Evolutionary conservation across 257 asterid genomes (phyloP).

Genomic region (Nicotiana noctiflora): DNA sequence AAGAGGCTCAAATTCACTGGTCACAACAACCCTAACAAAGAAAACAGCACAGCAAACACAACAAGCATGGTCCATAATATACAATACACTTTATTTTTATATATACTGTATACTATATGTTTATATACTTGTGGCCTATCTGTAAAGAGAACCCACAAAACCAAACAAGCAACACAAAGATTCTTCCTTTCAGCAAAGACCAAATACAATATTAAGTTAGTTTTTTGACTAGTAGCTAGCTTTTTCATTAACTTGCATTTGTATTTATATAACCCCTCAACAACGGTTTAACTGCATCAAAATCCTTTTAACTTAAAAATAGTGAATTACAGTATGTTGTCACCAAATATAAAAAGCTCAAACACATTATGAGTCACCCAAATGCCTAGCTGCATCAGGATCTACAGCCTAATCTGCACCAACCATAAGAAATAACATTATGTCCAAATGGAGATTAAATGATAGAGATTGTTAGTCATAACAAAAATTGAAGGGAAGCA

Average conservation of each 20-base stretch:
- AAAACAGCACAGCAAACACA: slow-evolving; percentile 6
- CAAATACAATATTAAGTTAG: slow-evolving; percentile 11
- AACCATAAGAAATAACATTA: too few relatives aligned
- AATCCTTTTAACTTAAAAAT: too few relatives aligned
- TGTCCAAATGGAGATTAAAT: too few relatives aligned
- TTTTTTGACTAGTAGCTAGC: slow-evolving; percentile 15
- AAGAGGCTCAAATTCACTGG: not conserved
- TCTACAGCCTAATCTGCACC: too few relatives aligned
- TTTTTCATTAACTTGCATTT: not conserved
- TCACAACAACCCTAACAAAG: not conserved
- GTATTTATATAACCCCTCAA: not conserved
- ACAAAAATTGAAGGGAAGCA: too few relatives aligned
- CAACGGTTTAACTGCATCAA: not conserved
- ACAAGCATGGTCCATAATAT: slow-evolving; percentile 23
- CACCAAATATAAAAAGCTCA: too few relatives aligned
- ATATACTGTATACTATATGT: not conserved
- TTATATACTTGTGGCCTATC: slow-evolving; percentile 12
- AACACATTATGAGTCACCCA: too few relatives aligned
- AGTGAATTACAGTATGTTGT: too few relatives aligned
- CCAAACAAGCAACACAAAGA: slow-evolving; percentile 22
- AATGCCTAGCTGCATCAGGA: too few relatives aligned
- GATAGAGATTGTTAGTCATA: too few relatives aligned
- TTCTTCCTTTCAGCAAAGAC: slow-evolving; percentile 22
- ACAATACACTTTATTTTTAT: not conserved
- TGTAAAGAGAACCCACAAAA: slow-evolving; percentile 21